Percentiles rank a stretch among this genome's conserved stretches.
These are phyloP conservation scores for Petasospora rhodanensis DNA, from an alignment of 1,139 yeast species.

Conservation along the genomic window DNA sequence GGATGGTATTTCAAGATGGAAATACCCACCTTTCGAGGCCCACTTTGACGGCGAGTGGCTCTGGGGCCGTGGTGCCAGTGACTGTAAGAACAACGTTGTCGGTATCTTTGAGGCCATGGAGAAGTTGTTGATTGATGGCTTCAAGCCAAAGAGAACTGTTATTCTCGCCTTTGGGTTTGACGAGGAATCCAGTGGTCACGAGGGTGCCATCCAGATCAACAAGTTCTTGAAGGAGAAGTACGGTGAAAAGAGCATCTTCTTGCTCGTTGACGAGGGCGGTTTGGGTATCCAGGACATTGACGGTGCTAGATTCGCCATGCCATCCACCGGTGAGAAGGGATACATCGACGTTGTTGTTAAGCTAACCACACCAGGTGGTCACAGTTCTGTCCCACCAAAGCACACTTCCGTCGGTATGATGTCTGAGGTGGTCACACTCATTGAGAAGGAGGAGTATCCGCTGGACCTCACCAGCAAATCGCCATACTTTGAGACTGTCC, in stretches of 20 bases:
- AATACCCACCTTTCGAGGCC: conserved; percentile 62
- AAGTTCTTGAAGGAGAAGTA: conserved; percentile 41
- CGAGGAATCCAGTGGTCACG: conserved; percentile 62
- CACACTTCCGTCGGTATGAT: conserved; percentile 70
- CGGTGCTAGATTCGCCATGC: conserved; percentile 37
- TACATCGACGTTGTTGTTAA: conserved; percentile 46
- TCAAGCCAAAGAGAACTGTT: conserved; percentile 50
- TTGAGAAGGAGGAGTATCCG: conserved; percentile 47
- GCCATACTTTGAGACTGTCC: conserved; percentile 44
- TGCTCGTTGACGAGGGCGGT: conserved; percentile 64
- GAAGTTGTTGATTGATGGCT: conserved; percentile 39
- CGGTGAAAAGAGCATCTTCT: conserved; percentile 52
- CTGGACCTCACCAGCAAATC: conserved; percentile 41
- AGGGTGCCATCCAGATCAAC: conserved; percentile 49
- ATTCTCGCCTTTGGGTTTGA: conserved; percentile 66
- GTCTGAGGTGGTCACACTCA: conserved; percentile 42
- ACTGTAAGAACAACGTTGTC: conserved; percentile 55
- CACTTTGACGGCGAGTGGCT: conserved; percentile 54
- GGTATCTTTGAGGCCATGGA: conserved; percentile 57
- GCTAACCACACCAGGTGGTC: conserved; percentile 61
- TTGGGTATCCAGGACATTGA: conserved; percentile 16
- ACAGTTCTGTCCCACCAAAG: conserved; percentile 63
- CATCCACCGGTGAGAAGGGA: conserved; percentile 66
- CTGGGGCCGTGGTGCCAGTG: conserved; percentile 65
- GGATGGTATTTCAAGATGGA: conserved; percentile 56